Percentiles rank a stretch among this genome's conserved stretches.
These are phyloP conservation scores for Amaranthus palmeri DNA, from an alignment of 148 eudicot genomes.

Conservation along the genomic window DNA sequence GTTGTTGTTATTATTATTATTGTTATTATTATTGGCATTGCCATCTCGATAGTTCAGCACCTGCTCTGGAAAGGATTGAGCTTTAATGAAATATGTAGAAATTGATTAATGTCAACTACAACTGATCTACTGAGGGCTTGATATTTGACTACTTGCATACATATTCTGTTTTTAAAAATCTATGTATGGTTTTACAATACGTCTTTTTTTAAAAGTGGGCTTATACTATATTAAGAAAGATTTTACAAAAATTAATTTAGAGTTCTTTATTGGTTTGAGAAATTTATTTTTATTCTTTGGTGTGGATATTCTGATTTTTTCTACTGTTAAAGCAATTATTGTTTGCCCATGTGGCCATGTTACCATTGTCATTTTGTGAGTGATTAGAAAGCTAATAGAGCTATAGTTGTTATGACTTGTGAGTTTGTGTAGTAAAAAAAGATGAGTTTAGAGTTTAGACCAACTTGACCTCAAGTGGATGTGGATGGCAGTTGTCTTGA, in stretches of 20 bases:
- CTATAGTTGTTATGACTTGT: too few relatives aligned
- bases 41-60: neutral
- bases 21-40: slow-evolving; percentile 6
- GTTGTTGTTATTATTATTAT: slow-evolving; percentile 7
- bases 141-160: neutral
- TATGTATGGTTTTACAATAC: neutral
- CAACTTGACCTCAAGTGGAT: too few relatives aligned
- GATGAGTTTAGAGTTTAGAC: too few relatives aligned
- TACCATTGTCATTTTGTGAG: too few relatives aligned
- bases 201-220: neutral
- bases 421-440: too few relatives aligned
- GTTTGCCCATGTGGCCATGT: too few relatives aligned
- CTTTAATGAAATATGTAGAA: slow-evolving; percentile 26
- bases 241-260: neutral
- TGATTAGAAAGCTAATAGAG: too few relatives aligned
- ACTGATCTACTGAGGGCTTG: slow-evolving; percentile 32
- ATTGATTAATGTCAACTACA: neutral
- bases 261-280: too few relatives aligned
- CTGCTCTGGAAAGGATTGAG: slow-evolving; percentile 25
- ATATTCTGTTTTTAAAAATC: neutral
- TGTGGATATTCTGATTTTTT: too few relatives aligned
- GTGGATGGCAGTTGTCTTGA: too few relatives aligned
- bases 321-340: too few relatives aligned
- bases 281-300: too few relatives aligned
- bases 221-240: neutral